Evolutionary conservation across 345 rosid genomes (phyloP), one percentile per base, ranked within the genome.

Genomic region (Carallia brachiata): DNA sequence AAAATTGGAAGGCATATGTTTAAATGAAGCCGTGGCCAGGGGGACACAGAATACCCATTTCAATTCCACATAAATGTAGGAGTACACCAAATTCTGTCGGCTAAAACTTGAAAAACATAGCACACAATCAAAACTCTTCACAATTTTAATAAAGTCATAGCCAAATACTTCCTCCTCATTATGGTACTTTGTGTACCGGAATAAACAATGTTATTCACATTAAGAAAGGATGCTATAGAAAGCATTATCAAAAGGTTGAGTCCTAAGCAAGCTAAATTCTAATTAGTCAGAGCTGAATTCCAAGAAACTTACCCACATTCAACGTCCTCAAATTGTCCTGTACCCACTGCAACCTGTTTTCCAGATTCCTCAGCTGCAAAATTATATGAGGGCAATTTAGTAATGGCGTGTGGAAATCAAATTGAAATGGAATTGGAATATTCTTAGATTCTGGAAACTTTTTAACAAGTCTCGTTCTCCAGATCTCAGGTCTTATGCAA

Each of bases 331-430:
- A 79, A 91, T 75, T 84, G 79, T 79, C 89, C 95, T 36, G 87
- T 86, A 61, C 97, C 96, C 59, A 88, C 78, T 16, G 97, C 97
- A 80, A 83, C 75, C 77, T 90, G 98, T 76, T 83, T 85, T 72
- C 92, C 93, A 69, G 87, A 50, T 69, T 77, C 91, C 75, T 62
- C 79, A 83, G 80, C 97, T 94, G 79, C 72, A 77, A 73, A 63
- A 48, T 48, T 27, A 64, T 18, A 70, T 6, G 7, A 63, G 31
- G 60, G 18, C 10, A 36, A 17, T 28, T 40, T 28, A 15, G 7
- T 34, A 50, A 5, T 55, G 70, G 39, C 48, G 30, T 47, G 23
- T 61, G 17, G 30, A 27, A 12, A 58, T 10, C 53, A 61, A 65
- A 59, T 9, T 60, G 34, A 63, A 2, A 34, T 32, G 28, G 18